A percentile compares a stretch with the other conserved stretches of the same genome.
Conservation (phyloP, 352 stramenopile species). For the Phytophthora citricola region DNA sequence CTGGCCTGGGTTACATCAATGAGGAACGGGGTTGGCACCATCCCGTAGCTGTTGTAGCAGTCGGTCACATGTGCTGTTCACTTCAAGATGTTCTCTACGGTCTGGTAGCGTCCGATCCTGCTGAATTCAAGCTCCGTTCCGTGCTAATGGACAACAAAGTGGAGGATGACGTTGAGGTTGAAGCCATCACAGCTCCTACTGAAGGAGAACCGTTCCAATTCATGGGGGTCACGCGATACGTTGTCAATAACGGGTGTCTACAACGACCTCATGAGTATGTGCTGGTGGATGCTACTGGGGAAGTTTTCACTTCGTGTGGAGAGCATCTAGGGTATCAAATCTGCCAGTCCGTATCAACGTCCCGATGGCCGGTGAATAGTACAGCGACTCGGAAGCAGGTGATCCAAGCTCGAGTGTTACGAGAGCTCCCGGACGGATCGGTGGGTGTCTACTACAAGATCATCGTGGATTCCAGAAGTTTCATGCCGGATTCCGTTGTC, state of each 20-base stretch:
- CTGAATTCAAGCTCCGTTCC: conserved; percentile 24
- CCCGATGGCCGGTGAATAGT: conserved; percentile 13
- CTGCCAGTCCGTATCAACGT: conserved; percentile 17
- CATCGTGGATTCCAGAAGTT: conserved; percentile 24
- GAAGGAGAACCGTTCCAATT: conserved; percentile 22
- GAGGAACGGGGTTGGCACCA: conserved; percentile 6
- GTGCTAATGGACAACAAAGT: conserved; percentile 15
- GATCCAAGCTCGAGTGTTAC: conserved; percentile 24
- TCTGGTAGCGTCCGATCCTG: conserved; percentile 16
- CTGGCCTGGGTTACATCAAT: conserved; percentile 11
- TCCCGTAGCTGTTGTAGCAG: conserved; percentile 17
- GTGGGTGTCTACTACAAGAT: conserved; percentile 28
- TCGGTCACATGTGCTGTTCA: conserved; percentile 26
- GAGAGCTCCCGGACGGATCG: conserved; percentile 20
- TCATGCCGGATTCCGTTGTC: conserved; percentile 15
- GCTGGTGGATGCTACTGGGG: conserved; percentile 13
- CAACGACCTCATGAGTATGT: conserved; percentile 26
- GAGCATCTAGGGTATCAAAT: conserved; percentile 31
- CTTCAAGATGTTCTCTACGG: conserved; percentile 16
- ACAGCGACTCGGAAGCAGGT: conserved; percentile 5
- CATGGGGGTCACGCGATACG: conserved; percentile 18
- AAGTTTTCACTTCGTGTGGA: conserved; percentile 20
- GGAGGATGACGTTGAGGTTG: conserved; percentile 20
- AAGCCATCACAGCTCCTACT: conserved; percentile 3
- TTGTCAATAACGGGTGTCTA: conserved; percentile 7